Evolutionary conservation across 164 flowering plant species (phyloP).

Genomic region (Akebia trifoliata): DNA sequence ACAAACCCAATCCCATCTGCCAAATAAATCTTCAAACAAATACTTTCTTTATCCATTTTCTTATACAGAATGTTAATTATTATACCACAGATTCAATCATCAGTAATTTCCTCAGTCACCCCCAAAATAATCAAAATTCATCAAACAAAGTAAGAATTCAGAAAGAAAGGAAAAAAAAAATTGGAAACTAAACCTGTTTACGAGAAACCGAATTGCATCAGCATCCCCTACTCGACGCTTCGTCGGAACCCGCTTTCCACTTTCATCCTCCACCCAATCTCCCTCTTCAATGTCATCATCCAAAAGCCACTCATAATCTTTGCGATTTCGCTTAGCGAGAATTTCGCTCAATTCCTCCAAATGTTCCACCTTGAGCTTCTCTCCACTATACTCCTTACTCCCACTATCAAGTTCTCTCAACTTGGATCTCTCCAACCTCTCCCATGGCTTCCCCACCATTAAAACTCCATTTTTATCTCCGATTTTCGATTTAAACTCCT

Average conservation of each 20-base stretch:
- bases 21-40: too few species aligned
- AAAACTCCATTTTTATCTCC: slow-evolving; percentile 8
- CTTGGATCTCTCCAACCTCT: slow-evolving; percentile 39
- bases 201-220: slow-evolving; percentile 52
- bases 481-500: slow-evolving; percentile 9
- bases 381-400: slow-evolving; percentile 40
- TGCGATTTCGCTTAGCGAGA: slow-evolving; percentile 44
- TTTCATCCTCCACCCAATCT: slow-evolving; percentile 18
- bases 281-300: slow-evolving; percentile 61
- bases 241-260: slow-evolving; percentile 13
- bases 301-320: slow-evolving; percentile 47
- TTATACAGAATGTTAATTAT: too few species aligned
- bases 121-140: background rate
- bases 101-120: too few species aligned
- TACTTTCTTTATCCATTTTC: too few species aligned
- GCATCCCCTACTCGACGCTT: slow-evolving; percentile 38
- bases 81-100: too few species aligned
- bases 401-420: slow-evolving; percentile 44
- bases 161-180: background rate
- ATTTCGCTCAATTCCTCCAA: slow-evolving; percentile 60
- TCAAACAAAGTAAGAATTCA: background rate
- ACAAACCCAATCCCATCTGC: too few species aligned
- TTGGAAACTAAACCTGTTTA: slow-evolving; percentile 48
- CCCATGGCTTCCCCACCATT: slow-evolving; percentile 85
- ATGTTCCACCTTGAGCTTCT: slow-evolving; percentile 44